Conservation (phyloP, 208 protist genomes). For the Leishmania tarentolae region DNA sequence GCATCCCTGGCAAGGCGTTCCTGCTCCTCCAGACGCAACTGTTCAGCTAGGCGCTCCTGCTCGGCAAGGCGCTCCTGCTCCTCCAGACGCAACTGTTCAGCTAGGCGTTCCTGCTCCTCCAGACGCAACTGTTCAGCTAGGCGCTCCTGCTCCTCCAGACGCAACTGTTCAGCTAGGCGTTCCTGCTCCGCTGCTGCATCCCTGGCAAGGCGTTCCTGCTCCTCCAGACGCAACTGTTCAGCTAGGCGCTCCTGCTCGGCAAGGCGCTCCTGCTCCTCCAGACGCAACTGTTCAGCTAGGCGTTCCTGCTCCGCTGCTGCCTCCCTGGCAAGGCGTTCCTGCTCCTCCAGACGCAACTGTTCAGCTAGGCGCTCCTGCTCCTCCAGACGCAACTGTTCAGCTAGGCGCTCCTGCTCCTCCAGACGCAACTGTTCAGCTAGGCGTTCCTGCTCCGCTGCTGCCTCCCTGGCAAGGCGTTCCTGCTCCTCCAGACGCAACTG, state of each 20-base stretch:
- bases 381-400: background rate
- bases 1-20: background rate
- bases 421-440: background rate
- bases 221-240: no score
- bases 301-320: background rate
- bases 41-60: background rate
- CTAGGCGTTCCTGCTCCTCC: background rate
- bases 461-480: conserved; percentile 7
- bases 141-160: background rate
- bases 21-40: background rate
- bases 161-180: background rate
- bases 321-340: background rate
- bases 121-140: background rate
- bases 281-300: background rate
- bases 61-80: background rate
- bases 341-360: background rate
- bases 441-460: conserved; percentile 13
- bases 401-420: conserved; percentile 7
- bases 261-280: background rate
- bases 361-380: background rate
- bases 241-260: background rate
- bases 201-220: background rate
- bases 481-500: background rate
- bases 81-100: no score
- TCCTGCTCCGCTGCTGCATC: background rate